Percentiles rank a stretch among this genome's conserved stretches.
Conservation (phyloP, 192 early-diverging fungal genomes). For the Jimgerdemannia lactiflua region DNA sequence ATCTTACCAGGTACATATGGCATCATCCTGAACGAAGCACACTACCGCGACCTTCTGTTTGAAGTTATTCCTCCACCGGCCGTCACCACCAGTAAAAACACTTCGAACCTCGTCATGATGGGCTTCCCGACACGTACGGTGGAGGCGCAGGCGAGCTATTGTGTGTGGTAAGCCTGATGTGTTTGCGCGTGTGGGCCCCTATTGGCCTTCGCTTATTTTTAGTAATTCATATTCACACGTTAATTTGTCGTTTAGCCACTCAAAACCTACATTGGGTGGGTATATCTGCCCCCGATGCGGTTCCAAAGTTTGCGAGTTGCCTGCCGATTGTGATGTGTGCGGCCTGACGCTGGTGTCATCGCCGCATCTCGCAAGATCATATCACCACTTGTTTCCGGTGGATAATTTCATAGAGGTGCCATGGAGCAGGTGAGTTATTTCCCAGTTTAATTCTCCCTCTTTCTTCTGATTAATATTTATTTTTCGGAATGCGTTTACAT, state of each 20-base stretch:
- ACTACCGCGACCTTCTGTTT: slow-evolving; percentile 82
- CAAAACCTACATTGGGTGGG: slow-evolving; percentile 64
- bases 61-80: slow-evolving; percentile 89
- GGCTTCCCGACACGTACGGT: slow-evolving; percentile 75
- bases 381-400: slow-evolving; percentile 94
- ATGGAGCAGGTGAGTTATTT: slow-evolving; percentile 41
- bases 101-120: slow-evolving; percentile 82
- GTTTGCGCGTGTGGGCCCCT: slow-evolving; percentile 8
- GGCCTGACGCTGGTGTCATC: slow-evolving; percentile 83
- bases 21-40: slow-evolving; percentile 80
- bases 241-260: slow-evolving; percentile 37
- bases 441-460: too few relatives aligned
- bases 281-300: slow-evolving; percentile 86
- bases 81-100: slow-evolving; percentile 48
- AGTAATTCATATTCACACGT: slow-evolving; percentile 7
- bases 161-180: slow-evolving; percentile 62
- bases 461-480: too few relatives aligned
- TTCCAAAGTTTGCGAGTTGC: slow-evolving; percentile 82
- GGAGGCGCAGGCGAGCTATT: slow-evolving; percentile 58
- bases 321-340: slow-evolving; percentile 92
- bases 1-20: slow-evolving; percentile 64
- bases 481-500: too few relatives aligned
- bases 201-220: slow-evolving; percentile 6
- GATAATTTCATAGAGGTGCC: slow-evolving; percentile 75
- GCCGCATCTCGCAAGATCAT: slow-evolving; percentile 88